Evolutionary conservation across 768 basidiomycete genomes (phyloP), one percentile per base, ranked within the genome.

Genomic region (Naganishia vaughanmartiniae): DNA sequence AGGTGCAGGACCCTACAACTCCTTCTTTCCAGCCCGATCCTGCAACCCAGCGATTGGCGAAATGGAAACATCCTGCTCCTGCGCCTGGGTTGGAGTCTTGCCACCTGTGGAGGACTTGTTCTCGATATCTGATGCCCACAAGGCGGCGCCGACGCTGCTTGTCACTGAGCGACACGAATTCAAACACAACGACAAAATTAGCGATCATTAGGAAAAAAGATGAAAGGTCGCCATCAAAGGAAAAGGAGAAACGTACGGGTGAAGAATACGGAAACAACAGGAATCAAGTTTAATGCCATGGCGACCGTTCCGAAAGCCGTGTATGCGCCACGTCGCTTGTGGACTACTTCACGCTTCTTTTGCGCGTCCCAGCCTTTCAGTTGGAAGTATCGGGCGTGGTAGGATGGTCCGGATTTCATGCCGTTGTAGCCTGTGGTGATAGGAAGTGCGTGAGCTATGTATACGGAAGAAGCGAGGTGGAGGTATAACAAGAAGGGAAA

Each of bases 81-180:
- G 54, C 26, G 21, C 58, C 58, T 54, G 63, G 14, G 60, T 54
- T 0, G 53, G 28, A 14, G 46, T 39, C 28, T 53, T 54, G 21
- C 60, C 54, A 34, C 69, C 48, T 0, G 46, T 42, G 33, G 58
- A 19, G 11, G 68, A 66, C 65, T 75, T 78, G 66, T 82, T 84
- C 80, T 90, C 89, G n/a, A 89, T 66, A 55, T 88, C 85, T 31
- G 85, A 85, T 0, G 88, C 89, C 88, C 88, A 90, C 10, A 90
- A 81, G 12, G 89, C 89, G 0, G 88, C 89, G 28, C 89, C 89
- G 28, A 89, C 86, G 0, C 87, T 85, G 26, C 85, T 86, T 0
- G 88, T 87, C 76, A 89, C 60, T 63, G 14, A 2, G 2, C 10
- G 14, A 2, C 17, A 15, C 2, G 14, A 42, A 34, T n/a, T n/a